Evolutionary conservation across 2,329 filamentous ascomycete species (phyloP), one percentile per base, ranked within the genome.

Genomic region (Eutypella sp.): DNA sequence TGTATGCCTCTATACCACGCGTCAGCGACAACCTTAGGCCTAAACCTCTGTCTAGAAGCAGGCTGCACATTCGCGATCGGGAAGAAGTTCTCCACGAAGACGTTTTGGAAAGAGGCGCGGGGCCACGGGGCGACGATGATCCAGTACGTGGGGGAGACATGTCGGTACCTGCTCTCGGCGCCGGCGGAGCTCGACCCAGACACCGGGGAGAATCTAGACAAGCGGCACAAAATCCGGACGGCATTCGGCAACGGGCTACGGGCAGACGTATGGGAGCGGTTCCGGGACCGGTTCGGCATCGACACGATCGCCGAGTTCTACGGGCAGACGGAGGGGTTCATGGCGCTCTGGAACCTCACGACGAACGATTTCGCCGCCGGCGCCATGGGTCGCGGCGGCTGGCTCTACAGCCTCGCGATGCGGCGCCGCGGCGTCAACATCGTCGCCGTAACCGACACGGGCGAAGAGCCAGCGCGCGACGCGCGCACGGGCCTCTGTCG

Each of bases 1-100:
- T 84, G 84, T 46, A 95, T 96, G 88, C 90, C 90, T 0, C 74
- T 96, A 6, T 95, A 96, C 61, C 90, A 96, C 69, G 85, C 85
- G 34, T 89, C 89, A 0, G 90, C 87, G 11, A 71, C 80, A 4
- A 56, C 93, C 6, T 74, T 95, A 37, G 87, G 84, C 20, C 78
- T 91, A 47, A 65, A 75, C 40, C 72, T 80, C 40, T 76, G 79
- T 20, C 64, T 93, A 25, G 63, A 75, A 44, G 66, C 68, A 1
- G 85, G 84, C 36, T 76, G 74, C 31, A 87, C 89, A 0, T 70
- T 91, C 42, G 79, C 87, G 22, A 67, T 95, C 15, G 86, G 87
- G 40, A 82, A 80, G 55, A 87, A 85, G 57, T 95, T 95, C 69
- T 90, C 86, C 2, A 86, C 85, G 2, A 78, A 77, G 50, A 80